Conservation (phyloP, 2,329 filamentous ascomycete genomes). For the Arachnopeziza araneosa region DNA sequence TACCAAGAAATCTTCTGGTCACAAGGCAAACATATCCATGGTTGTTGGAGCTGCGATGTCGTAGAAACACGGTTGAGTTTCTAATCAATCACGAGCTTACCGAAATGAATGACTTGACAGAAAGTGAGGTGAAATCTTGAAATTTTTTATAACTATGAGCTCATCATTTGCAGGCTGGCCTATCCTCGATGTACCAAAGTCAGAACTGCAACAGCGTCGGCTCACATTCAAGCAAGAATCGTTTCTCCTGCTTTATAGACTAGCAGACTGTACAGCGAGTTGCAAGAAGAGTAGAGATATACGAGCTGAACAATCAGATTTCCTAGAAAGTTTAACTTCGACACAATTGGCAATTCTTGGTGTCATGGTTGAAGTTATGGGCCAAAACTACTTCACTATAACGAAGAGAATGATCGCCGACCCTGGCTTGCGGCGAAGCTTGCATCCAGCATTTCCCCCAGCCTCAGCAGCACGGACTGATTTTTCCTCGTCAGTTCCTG, state of each 20-base stretch:
- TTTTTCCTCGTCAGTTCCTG: not conserved
- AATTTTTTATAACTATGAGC: not conserved
- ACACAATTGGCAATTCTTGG: constrained; percentile 18
- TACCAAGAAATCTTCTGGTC: constrained; percentile 3
- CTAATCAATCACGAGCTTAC: constrained; percentile 20
- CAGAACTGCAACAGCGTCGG: constrained; percentile 8
- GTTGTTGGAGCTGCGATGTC: constrained; percentile 18
- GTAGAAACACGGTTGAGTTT: constrained; percentile 13
- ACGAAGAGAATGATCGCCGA: constrained; percentile 7
- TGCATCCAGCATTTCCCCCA: not conserved
- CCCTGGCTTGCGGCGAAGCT: not conserved
- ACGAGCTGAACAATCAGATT: constrained; percentile 14
- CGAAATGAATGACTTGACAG: constrained; percentile 13
- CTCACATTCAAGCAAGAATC: constrained; percentile 15
- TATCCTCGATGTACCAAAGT: constrained; percentile 10
- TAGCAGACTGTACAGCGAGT: constrained; percentile 20
- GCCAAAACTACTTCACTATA: constrained; percentile 21
- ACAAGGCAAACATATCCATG: constrained; percentile 17
- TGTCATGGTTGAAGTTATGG: constrained; percentile 23
- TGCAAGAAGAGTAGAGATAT: constrained; percentile 7
- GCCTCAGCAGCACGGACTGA: not conserved
- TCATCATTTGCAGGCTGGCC: constrained; percentile 16
- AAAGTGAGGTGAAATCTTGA: not conserved
- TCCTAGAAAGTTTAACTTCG: constrained; percentile 14
- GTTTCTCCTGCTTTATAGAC: constrained; percentile 16